phyloP scores from a whole-genome alignment of 73 alveolate genomes.

The Paramecium primaurelia region DNA sequence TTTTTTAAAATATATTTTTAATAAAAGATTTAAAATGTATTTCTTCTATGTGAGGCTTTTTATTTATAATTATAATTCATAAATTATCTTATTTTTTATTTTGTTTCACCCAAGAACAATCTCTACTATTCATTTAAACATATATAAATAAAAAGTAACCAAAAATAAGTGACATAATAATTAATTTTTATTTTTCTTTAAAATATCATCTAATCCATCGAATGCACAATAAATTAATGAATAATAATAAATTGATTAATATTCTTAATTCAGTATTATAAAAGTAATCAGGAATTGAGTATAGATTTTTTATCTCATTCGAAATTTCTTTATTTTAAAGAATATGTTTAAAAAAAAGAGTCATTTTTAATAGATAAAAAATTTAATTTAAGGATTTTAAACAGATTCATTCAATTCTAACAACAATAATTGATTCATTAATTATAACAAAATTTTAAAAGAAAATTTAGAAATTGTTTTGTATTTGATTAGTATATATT shows the following conservation, averaged over 20 bases:
- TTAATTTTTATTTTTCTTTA: background rate
- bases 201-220: background rate
- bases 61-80: background rate
- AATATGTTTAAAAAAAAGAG: background rate
- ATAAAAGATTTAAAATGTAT: background rate
- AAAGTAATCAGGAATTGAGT: background rate
- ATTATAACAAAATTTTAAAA: no score
- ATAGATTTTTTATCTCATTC: background rate
- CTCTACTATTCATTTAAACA: background rate
- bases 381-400: no score
- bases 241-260: background rate
- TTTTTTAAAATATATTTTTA: constrained; percentile 1
- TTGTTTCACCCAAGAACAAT: background rate
- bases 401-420: background rate
- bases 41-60: background rate
- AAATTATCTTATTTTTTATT: background rate
- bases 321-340: background rate
- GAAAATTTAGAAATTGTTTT: no score
- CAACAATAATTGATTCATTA: no score
- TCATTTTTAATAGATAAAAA: background rate
- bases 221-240: background rate
- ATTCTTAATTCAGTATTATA: no score
- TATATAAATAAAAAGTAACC: background rate
- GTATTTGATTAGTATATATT: no score
- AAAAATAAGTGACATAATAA: background rate